Percentiles rank a stretch among this genome's conserved stretches.
Conservation (phyloP, 208 protist genomes). For the Leptomonas seymouri region DNA sequence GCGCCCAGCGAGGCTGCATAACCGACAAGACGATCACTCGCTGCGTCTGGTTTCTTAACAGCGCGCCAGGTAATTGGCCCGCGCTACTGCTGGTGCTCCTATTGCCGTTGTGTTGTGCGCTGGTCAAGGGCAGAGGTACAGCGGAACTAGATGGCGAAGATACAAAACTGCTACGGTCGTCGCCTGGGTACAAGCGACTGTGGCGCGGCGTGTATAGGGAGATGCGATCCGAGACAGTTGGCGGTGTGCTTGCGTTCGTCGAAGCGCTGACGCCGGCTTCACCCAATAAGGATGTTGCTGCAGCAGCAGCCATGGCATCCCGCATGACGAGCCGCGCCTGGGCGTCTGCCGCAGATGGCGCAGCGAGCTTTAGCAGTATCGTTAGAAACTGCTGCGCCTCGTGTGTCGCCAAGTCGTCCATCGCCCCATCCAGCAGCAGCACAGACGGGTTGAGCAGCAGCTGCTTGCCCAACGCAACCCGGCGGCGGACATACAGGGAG, state of each 20-base stretch:
- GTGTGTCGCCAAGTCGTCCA: conserved; percentile 60
- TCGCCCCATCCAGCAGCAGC: conserved; percentile 52
- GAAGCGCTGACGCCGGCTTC: neutral
- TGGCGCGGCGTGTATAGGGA: conserved; percentile 30
- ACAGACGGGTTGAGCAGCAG: conserved; percentile 61
- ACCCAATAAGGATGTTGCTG: neutral
- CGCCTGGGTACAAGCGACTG: conserved; percentile 11
- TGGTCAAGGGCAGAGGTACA: neutral
- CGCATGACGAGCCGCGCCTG: conserved; percentile 27
- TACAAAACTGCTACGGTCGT: neutral
- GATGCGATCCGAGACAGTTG: neutral
- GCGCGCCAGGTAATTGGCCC: neutral
- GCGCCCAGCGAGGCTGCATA: conserved; percentile 64
- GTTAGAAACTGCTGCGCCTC: conserved; percentile 64
- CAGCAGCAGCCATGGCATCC: conserved; percentile 22
- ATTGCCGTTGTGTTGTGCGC: neutral
- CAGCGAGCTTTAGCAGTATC: conserved; percentile 47
- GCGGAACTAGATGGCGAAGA: neutral
- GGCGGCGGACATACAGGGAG: conserved; percentile 49
- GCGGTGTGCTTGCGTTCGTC: neutral
- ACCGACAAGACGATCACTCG: conserved; percentile 51
- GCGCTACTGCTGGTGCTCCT: neutral
- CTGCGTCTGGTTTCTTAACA: conserved; percentile 13
- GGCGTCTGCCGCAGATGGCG: conserved; percentile 33
- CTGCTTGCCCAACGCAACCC: conserved; percentile 57